Conservation (phyloP, 169 alveolate genomes). For the Eimeria sp. region DNA sequence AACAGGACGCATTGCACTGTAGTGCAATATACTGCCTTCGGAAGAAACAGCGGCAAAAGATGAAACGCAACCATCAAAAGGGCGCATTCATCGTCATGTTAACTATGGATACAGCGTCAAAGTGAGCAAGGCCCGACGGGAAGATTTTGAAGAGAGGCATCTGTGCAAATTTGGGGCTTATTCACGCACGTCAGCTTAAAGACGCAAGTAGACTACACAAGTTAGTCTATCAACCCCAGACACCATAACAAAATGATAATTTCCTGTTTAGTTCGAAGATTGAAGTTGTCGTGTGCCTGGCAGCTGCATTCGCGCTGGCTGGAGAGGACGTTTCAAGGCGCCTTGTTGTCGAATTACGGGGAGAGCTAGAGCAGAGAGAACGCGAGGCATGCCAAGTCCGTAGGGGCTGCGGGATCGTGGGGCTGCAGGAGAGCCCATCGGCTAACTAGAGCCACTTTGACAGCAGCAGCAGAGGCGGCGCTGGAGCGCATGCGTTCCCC, state of each 20-base stretch:
- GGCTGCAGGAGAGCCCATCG: slow-evolving; percentile 14
- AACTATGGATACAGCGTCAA: background rate
- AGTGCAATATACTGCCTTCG: background rate
- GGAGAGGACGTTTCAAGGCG: background rate
- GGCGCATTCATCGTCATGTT: background rate
- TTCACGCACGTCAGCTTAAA: background rate
- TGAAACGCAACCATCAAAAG: no score
- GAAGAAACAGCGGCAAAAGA: background rate
- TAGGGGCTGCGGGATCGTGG: background rate
- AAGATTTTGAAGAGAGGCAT: no score
- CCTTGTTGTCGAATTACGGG: background rate
- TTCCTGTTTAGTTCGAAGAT: background rate
- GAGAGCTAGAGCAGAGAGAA: slow-evolving; percentile 5
- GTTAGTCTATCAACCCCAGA: background rate
- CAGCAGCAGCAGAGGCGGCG: background rate
- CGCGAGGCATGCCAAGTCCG: slow-evolving; percentile 16
- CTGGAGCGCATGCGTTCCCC: slow-evolving; percentile 12
- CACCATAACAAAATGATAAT: background rate
- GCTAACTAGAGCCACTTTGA: background rate
- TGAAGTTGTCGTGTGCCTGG: background rate
- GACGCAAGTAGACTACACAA: background rate
- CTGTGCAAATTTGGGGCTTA: background rate
- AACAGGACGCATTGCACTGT: background rate
- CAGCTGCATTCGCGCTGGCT: background rate
- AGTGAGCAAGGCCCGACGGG: no score